Percentiles rank a stretch among this genome's conserved stretches.
These are phyloP conservation scores for Fallopia convolvulus DNA, from an alignment of 148 eudicot genomes.

Conservation along the genomic window DNA sequence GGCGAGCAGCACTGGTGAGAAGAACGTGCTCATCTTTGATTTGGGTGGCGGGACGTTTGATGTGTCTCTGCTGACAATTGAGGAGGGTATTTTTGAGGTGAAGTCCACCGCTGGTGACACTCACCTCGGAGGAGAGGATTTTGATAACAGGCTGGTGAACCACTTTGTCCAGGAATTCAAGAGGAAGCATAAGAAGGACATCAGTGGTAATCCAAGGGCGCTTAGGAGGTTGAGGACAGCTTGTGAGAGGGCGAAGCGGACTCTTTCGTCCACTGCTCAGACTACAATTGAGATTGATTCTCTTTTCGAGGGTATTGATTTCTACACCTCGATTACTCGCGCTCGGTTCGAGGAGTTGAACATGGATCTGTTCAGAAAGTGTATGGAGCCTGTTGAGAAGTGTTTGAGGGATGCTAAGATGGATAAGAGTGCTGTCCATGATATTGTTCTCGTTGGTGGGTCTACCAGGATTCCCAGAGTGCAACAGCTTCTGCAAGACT, in stretches of 20 bases:
- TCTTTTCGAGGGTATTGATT: constrained; percentile 10
- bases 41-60: constrained; percentile 13
- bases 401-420: constrained; percentile 11
- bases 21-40: constrained; percentile 12
- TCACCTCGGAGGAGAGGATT: constrained; percentile 13
- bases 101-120: constrained; percentile 13
- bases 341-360: constrained; percentile 14
- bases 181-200: constrained; percentile 15
- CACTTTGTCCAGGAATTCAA: constrained; percentile 14
- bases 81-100: constrained; percentile 15
- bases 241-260: constrained; percentile 11
- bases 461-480: constrained; percentile 12
- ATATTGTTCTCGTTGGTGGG: constrained; percentile 13
- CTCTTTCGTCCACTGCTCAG: constrained; percentile 9
- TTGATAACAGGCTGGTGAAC: constrained; percentile 14
- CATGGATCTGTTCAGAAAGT: constrained; percentile 10
- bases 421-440: constrained; percentile 11
- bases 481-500: constrained; percentile 10
- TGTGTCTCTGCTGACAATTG: constrained; percentile 14
- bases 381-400: constrained; percentile 11
- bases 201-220: constrained; percentile 13
- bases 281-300: constrained; percentile 11
- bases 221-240: constrained; percentile 8
- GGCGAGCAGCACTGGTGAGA: constrained; percentile 13
- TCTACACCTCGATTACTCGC: constrained; percentile 11